A percentile compares a stretch with the other conserved stretches of the same genome.
These are phyloP conservation scores for Phaeotremella fagi DNA, from an alignment of 768 basidiomycete species.

Conservation along the genomic window DNA sequence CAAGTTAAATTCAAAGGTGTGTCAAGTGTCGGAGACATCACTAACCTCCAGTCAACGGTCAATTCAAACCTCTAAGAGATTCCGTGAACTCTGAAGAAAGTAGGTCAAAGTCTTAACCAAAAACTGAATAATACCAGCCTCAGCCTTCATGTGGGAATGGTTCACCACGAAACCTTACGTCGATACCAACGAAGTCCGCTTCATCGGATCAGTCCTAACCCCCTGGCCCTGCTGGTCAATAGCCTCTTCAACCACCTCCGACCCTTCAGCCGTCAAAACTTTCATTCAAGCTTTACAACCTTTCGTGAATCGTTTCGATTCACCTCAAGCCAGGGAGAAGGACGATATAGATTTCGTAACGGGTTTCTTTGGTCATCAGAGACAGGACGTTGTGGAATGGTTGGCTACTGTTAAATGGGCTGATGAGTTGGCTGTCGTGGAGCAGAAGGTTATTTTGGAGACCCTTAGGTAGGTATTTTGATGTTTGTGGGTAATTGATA, in stretches of 20 bases:
- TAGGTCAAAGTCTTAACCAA: constrained; percentile 8
- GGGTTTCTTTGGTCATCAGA: constrained; percentile 71
- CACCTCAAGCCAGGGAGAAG: constrained; percentile 54
- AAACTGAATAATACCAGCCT: constrained; percentile 12
- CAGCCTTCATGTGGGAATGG: constrained; percentile 46
- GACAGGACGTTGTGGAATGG: constrained; percentile 84
- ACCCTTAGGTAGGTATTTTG: constrained; percentile 62
- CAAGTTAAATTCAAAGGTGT: constrained; percentile 61
- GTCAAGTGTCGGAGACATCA: constrained; percentile 5
- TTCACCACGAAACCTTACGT: constrained; percentile 79
- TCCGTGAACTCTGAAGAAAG: constrained; percentile 85
- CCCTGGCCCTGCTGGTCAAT: constrained; percentile 98
- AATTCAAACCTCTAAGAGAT: constrained; percentile 57
- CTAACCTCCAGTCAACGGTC: constrained; percentile 43
- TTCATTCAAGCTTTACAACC: constrained; percentile 65
- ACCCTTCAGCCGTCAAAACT: constrained; percentile 52
- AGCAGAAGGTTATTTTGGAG: constrained; percentile 61
- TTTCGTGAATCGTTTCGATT: constrained; percentile 63
- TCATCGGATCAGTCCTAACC: constrained; percentile 65
- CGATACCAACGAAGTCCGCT: constrained; percentile 72
- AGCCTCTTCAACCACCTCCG: constrained; percentile 67
- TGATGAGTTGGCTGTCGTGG: constrained; percentile 60
- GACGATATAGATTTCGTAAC: constrained; percentile 71
- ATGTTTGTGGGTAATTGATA: background rate
- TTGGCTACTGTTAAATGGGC: constrained; percentile 73